Conservation (phyloP, 305 asterid species). For the Solanum hybrid region DNA sequence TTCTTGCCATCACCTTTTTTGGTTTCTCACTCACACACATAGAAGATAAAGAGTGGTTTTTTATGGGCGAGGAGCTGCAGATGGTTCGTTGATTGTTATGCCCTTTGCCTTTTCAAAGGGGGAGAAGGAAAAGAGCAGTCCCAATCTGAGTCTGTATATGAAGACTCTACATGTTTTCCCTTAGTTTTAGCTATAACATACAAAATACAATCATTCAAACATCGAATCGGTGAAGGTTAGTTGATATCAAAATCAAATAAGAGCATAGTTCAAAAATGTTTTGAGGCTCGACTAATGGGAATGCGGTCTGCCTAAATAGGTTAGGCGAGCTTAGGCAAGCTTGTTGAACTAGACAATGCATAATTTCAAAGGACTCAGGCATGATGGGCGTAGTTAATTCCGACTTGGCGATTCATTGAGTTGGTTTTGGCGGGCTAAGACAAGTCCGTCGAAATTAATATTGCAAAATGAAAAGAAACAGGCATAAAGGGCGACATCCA, state of each 20-base stretch:
- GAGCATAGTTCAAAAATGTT: not conserved
- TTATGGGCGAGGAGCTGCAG: not conserved
- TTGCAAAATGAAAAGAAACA: not conserved
- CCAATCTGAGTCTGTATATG: not conserved
- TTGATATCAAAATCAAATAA: not conserved
- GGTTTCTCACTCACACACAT: not conserved
- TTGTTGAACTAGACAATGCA: not conserved
- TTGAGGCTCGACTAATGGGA: not conserved
- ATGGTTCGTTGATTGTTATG: not conserved
- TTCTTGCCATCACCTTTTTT: not conserved
- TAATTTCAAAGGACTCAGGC: not conserved
- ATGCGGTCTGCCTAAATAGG: not conserved
- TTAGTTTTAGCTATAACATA: not conserved
- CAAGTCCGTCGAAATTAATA: not conserved
- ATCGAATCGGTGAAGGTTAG: not conserved
- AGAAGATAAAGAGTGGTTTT: not conserved
- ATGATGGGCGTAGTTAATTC: not conserved
- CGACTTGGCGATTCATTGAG: not conserved
- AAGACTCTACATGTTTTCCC: not conserved
- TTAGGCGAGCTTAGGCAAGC: not conserved
- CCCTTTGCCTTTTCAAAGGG: not conserved
- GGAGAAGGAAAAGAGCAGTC: not conserved
- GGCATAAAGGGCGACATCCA: not conserved
- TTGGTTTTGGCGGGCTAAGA: not conserved
- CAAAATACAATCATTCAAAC: not conserved